Conservation (phyloP, 169 alveolate species). For the Eimeria acervulina region DNA sequence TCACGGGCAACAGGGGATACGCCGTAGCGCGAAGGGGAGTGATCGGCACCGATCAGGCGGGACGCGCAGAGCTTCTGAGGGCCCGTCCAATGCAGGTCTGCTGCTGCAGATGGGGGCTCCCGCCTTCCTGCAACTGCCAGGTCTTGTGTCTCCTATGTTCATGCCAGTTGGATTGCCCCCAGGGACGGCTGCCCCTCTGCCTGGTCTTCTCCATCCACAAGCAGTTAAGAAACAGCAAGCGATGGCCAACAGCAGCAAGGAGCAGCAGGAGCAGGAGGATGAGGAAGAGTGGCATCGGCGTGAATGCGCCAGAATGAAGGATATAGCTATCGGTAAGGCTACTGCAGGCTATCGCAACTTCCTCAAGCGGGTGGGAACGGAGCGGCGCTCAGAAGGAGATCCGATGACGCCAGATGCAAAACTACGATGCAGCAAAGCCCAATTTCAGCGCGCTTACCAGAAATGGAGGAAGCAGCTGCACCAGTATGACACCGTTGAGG, state of each 20-base stretch:
- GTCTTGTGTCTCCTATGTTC: constrained; percentile 83
- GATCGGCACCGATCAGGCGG: constrained; percentile 69
- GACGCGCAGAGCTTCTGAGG: constrained; percentile 45
- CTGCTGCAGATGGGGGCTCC: constrained; percentile 76
- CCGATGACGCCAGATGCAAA: constrained; percentile 88
- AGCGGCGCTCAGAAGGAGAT: constrained; percentile 84
- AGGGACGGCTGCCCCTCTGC: constrained; percentile 62
- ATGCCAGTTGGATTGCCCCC: constrained; percentile 69
- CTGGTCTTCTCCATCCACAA: constrained; percentile 70
- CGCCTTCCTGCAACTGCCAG: constrained; percentile 79
- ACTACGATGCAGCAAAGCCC: constrained; percentile 84
- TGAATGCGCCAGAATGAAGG: constrained; percentile 86
- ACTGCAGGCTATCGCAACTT: constrained; percentile 88
- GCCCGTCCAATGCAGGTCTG: constrained; percentile 66
- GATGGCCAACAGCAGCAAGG: constrained; percentile 71
- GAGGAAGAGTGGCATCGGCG: constrained; percentile 84
- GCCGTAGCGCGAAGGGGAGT: constrained; percentile 71
- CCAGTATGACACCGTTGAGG: constrained; percentile 80
- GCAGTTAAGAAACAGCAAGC: constrained; percentile 62
- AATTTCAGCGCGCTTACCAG: constrained; percentile 86
- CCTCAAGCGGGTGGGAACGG: constrained; percentile 85
- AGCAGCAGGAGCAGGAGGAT: constrained; percentile 76
- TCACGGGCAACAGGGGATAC: constrained; percentile 64
- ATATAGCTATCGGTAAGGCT: constrained; percentile 89
- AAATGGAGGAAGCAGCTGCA: constrained; percentile 88